phyloP scores from a whole-genome alignment of 768 basidiomycete genomes.

The Tricholoma sp. region DNA sequence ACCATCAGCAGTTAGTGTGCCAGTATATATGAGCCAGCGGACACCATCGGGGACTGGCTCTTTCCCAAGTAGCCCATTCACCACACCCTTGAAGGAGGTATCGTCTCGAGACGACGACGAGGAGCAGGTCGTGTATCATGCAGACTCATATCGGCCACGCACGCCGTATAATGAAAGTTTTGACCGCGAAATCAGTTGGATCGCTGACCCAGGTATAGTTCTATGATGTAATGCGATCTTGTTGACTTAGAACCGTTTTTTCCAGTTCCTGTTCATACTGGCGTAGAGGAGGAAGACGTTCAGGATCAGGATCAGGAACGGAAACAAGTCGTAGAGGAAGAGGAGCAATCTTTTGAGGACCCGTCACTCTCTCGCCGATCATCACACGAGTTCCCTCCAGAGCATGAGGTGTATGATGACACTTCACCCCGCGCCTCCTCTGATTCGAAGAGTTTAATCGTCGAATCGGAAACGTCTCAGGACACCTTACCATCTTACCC shows the following conservation, averaged over 20 bases:
- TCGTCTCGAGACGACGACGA: slow-evolving; percentile 58
- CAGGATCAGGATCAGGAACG: slow-evolving; percentile 16
- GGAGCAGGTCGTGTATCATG: slow-evolving; percentile 61
- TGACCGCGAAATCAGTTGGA: slow-evolving; percentile 70
- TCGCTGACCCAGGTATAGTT: slow-evolving; percentile 63
- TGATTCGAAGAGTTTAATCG: slow-evolving; percentile 55
- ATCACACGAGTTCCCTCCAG: slow-evolving; percentile 40
- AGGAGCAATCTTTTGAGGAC: slow-evolving; percentile 34
- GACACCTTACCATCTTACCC: slow-evolving; percentile 42
- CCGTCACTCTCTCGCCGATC: slow-evolving; percentile 50
- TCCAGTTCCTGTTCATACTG: slow-evolving; percentile 31
- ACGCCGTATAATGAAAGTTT: slow-evolving; percentile 44
- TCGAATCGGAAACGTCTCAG: slow-evolving; percentile 59
- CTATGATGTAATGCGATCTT: slow-evolving; percentile 4
- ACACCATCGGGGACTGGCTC: slow-evolving; percentile 51
- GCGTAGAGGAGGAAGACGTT: not conserved
- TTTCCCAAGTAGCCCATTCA: slow-evolving; percentile 69
- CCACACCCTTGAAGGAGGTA: slow-evolving; percentile 63
- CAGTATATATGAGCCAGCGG: slow-evolving; percentile 42
- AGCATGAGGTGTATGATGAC: slow-evolving; percentile 38
- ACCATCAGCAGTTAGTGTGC: slow-evolving; percentile 39
- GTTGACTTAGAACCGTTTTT: too few relatives aligned
- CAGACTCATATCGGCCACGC: slow-evolving; percentile 46
- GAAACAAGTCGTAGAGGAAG: slow-evolving; percentile 38
- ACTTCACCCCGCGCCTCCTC: slow-evolving; percentile 52